Evolutionary conservation across 2,329 filamentous ascomycete genomes (phyloP).

Genomic region (Escovopsis weberi): DNA sequence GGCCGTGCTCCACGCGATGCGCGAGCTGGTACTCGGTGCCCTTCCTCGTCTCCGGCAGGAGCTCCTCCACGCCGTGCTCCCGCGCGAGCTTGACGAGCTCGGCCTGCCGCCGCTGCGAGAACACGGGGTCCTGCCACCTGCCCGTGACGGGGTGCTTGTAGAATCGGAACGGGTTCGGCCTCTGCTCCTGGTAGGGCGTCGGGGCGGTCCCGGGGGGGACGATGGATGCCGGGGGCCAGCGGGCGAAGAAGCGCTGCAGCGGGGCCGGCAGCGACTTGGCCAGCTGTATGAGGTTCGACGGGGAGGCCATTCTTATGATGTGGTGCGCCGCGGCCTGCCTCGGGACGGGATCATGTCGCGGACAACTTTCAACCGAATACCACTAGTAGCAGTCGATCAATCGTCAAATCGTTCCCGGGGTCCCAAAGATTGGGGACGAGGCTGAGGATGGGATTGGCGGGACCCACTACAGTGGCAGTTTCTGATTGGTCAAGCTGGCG

Average conservation of each 20-base stretch:
- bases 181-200: conserved; percentile 39
- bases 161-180: conserved; percentile 68
- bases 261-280: conserved; percentile 62
- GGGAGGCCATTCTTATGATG: conserved; percentile 16
- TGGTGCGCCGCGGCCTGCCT: conserved; percentile 2
- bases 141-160: conserved; percentile 66
- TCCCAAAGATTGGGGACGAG: conserved; percentile 1
- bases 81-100: conserved; percentile 78
- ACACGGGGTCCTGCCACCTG: conserved; percentile 70
- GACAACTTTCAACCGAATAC: neutral
- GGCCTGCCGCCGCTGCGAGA: conserved; percentile 75
- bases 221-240: conserved; percentile 63
- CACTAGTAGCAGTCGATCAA: neutral
- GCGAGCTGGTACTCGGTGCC: conserved; percentile 55
- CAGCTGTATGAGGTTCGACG: conserved; percentile 35
- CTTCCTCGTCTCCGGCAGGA: conserved; percentile 67
- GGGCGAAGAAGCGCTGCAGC: conserved; percentile 74
- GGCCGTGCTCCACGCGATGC: conserved; percentile 60
- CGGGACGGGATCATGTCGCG: neutral
- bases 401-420: no score
- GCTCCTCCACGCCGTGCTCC: conserved; percentile 63
- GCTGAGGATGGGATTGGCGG: conserved; percentile 6
- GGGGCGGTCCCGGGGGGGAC: conserved; percentile 29
- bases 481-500: neutral
- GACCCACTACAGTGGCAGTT: neutral